These are phyloP conservation scores for Magnolia sinica DNA, from an alignment of 164 flowering plant species.

Conservation along the genomic window DNA sequence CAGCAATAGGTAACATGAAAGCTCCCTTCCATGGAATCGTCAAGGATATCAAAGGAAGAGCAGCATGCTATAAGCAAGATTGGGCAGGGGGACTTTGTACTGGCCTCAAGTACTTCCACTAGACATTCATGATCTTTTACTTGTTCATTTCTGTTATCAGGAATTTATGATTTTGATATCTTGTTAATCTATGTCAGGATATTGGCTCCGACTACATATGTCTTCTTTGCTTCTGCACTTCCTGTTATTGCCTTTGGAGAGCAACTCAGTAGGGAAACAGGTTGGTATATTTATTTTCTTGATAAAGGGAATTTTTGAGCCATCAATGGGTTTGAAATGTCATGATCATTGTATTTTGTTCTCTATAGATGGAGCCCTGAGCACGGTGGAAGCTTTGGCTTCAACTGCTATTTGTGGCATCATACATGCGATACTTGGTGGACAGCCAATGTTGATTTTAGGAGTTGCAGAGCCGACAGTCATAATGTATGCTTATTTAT, in stretches of 20 bases:
- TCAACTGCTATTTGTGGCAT: slow-evolving; percentile 69
- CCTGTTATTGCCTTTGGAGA: slow-evolving; percentile 71
- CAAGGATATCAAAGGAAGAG: slow-evolving; percentile 48
- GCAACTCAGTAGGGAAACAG: slow-evolving; percentile 54
- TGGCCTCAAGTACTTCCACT: slow-evolving; percentile 33
- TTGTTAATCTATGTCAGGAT: slow-evolving; percentile 30
- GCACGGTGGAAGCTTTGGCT: slow-evolving; percentile 55
- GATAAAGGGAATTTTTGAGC: neutral
- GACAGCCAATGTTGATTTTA: slow-evolving; percentile 55
- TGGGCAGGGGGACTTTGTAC: slow-evolving; percentile 38
- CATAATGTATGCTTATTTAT: slow-evolving; percentile 57
- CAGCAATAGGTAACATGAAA: slow-evolving; percentile 28
- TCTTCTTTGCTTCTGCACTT: slow-evolving; percentile 62
- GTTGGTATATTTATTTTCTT: slow-evolving; percentile 18
- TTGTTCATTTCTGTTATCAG: neutral
- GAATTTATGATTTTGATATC: neutral
- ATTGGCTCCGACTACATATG: slow-evolving; percentile 54
- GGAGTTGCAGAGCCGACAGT: slow-evolving; percentile 77
- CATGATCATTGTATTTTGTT: neutral
- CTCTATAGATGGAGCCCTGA: slow-evolving; percentile 52
- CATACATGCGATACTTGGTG: slow-evolving; percentile 56
- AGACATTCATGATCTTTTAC: neutral
- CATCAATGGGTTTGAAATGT: neutral
- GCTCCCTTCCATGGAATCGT: slow-evolving; percentile 47
- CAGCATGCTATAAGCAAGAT: slow-evolving; percentile 47